Evolutionary conservation across 371 early-diverging fungal species (phyloP).

Genomic region (Entomophthora muscae): DNA sequence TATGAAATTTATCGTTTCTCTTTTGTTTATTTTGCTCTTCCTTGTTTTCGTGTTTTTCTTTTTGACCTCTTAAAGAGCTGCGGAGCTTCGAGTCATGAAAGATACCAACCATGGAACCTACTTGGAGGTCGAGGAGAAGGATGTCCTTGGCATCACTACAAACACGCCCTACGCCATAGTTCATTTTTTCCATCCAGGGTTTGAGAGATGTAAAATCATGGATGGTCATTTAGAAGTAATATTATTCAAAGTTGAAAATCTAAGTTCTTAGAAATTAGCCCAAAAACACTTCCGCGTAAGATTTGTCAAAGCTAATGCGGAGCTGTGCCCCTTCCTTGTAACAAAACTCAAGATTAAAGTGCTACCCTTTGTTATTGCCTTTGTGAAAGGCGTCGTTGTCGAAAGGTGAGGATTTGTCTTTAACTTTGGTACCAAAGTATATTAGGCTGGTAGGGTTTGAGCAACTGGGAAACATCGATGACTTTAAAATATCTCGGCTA

Average conservation of each 20-base stretch:
- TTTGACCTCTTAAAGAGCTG: slow-evolving; percentile 21
- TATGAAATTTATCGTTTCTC: too few species aligned
- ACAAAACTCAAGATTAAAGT: slow-evolving; percentile 71
- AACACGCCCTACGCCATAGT: slow-evolving; percentile 52
- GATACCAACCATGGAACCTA: slow-evolving; percentile 62
- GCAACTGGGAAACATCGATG: slow-evolving; percentile 74
- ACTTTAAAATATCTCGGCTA: slow-evolving; percentile 57
- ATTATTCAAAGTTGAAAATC: neutral
- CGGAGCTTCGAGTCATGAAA: slow-evolving; percentile 35
- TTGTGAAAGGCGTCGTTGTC: slow-evolving; percentile 50
- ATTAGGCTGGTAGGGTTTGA: slow-evolving; percentile 85
- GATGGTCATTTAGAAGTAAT: slow-evolving; percentile 68
- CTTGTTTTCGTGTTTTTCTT: neutral
- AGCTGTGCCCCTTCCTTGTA: slow-evolving; percentile 78
- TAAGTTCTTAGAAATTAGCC: slow-evolving; percentile 30
- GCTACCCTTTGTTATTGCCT: slow-evolving; percentile 77
- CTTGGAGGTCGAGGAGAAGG: slow-evolving; percentile 68
- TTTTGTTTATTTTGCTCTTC: too few species aligned
- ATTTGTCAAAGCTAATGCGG: slow-evolving; percentile 77
- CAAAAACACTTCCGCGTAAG: slow-evolving; percentile 61
- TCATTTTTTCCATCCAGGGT: slow-evolving; percentile 84
- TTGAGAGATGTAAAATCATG: slow-evolving; percentile 83
- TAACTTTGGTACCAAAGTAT: neutral
- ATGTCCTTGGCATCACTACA: slow-evolving; percentile 67
- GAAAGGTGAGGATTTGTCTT: slow-evolving; percentile 29